A percentile compares a stretch with the other conserved stretches of the same genome.
Evolutionary conservation across 2,329 filamentous ascomycete genomes (phyloP).

Genomic region (Penicillium verrucosum): DNA sequence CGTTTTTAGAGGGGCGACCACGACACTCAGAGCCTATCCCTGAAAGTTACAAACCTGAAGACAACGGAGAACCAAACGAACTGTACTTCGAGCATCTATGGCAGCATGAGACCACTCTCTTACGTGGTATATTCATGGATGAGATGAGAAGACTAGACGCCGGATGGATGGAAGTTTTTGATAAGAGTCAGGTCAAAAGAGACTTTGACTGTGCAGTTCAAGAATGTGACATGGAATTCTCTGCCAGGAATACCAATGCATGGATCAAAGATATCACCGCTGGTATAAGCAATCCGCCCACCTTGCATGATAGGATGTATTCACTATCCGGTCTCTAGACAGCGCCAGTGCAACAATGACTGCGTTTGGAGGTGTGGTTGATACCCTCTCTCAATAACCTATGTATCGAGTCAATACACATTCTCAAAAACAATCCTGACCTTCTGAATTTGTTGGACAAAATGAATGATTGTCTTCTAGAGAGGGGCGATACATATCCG

Average conservation of each 20-base stretch:
- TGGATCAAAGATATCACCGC: neutral
- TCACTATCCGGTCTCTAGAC: neutral
- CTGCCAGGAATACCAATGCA: neutral
- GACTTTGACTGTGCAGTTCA: slow-evolving; percentile 14
- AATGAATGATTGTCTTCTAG: no score
- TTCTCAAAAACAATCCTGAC: no score
- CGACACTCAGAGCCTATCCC: slow-evolving; percentile 5
- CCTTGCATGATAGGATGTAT: neutral
- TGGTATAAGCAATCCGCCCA: neutral
- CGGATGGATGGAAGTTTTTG: neutral
- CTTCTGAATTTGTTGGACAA: no score
- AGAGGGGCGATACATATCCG: no score
- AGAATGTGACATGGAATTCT: rapidly evolving
- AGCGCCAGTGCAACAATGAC: neutral
- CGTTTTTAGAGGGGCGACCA: slow-evolving; percentile 5
- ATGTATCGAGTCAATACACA: no score
- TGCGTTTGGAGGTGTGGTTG: neutral
- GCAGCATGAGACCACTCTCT: slow-evolving; percentile 14
- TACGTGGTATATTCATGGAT: slow-evolving; percentile 15
- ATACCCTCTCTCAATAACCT: no score
- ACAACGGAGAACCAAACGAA: neutral
- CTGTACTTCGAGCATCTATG: slow-evolving; percentile 17
- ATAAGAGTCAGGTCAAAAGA: slow-evolving; percentile 6
- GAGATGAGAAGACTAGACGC: slow-evolving; percentile 12
- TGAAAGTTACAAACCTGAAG: slow-evolving; percentile 1